phyloP scores from a whole-genome alignment of 805 yeast genomes.

The Candida silvicultrix region DNA sequence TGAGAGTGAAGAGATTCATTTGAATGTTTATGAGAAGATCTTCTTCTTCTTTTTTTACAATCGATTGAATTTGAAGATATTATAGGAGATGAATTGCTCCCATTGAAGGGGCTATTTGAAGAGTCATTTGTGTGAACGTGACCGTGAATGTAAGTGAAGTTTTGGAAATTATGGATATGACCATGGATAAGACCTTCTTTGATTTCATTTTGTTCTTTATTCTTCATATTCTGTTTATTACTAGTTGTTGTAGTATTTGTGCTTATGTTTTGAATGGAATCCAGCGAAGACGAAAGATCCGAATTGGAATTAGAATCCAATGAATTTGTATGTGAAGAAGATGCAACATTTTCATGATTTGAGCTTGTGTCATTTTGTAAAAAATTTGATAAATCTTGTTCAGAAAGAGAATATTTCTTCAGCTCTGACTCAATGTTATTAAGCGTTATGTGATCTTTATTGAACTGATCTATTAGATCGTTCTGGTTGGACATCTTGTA shows the following conservation, averaged over 20 bases:
- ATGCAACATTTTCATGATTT: background rate
- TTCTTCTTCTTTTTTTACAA: slow-evolving; percentile 1
- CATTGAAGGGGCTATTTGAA: background rate
- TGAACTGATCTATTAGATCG: background rate
- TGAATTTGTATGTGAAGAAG: background rate
- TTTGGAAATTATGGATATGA: slow-evolving; percentile 56
- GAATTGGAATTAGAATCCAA: background rate
- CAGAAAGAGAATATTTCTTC: background rate
- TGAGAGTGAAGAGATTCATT: slow-evolving; percentile 15
- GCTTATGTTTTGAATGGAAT: background rate
- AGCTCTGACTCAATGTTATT: background rate
- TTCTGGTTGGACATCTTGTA: background rate
- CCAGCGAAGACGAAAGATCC: background rate
- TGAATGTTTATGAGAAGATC: slow-evolving; percentile 12
- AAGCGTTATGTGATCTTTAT: background rate
- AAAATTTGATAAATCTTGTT: background rate
- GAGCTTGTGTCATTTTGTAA: background rate
- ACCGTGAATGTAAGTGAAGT: slow-evolving; percentile 62
- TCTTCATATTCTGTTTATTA: background rate
- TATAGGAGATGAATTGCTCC: background rate
- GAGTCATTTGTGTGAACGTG: slow-evolving; percentile 43
- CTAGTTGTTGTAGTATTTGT: background rate
- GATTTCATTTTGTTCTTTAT: background rate
- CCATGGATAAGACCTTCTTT: slow-evolving; percentile 58
- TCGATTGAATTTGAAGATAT: background rate